phyloP scores from a whole-genome alignment of 73 alveolate genomes.

The Stentor coeruleus region DNA sequence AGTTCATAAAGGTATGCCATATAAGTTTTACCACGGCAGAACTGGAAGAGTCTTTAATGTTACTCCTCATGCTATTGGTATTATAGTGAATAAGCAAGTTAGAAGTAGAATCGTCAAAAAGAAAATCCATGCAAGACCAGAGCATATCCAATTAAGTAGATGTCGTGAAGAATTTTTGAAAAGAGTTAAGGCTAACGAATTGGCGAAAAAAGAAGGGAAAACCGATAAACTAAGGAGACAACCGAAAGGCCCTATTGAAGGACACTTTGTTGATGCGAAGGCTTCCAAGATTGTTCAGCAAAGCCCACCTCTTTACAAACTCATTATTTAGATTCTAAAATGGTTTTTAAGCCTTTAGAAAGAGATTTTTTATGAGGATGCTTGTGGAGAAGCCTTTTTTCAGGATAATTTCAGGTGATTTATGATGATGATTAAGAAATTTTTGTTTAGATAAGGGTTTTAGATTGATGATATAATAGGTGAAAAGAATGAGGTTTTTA shows the following conservation, averaged over 20 bases:
- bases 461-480: no score
- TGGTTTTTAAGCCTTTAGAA: no score
- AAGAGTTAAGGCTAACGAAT: conserved; percentile 85
- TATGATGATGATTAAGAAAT: no score
- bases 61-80: conserved; percentile 76
- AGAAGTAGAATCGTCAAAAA: conserved; percentile 79
- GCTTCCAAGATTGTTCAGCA: not conserved
- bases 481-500: no score
- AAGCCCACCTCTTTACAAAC: not conserved
- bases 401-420: no score
- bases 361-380: no score
- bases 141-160: conserved; percentile 82
- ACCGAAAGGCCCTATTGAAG: not conserved
- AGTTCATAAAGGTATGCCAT: conserved; percentile 91
- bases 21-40: conserved; percentile 82
- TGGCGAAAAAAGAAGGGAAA: conserved; percentile 66
- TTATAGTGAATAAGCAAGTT: conserved; percentile 73
- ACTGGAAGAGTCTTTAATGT: conserved; percentile 91
- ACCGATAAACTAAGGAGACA: not conserved
- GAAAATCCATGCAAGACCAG: conserved; percentile 89
- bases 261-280: not conserved
- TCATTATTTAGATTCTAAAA: conserved; percentile 4
- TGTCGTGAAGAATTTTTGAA: conserved; percentile 95
- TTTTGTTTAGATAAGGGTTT: no score
- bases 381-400: no score